Base-by-base conservation (phyloP, 176 grass and related monocot genomes). In the Tillandsia fasciculata region DNA sequence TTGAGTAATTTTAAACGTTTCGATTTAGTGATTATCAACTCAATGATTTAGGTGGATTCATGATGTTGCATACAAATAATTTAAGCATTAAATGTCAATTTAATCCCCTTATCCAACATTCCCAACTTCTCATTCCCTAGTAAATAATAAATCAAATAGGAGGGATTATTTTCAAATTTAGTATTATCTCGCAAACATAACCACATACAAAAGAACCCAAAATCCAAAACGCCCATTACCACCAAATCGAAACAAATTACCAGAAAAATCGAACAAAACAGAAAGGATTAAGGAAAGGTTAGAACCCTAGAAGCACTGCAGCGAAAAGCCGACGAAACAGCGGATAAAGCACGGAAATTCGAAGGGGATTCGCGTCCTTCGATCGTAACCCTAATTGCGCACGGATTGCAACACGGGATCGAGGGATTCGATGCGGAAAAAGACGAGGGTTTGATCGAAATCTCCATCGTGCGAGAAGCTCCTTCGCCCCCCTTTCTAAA, bases 261-360 rank as follows among this genome's bases (percentile, higher is more conserved):
- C 17, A 61, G 64, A 77, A 11, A n/a, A 59, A n/a, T 9, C 14
- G 57, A 26, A 14, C 12, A 63, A 74, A 24, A 49, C 54, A 12
- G 49, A 64, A 73, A 2, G 0, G 47, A 42, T 42, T 42, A 48
- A 10, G 18, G 14, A 3, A 13, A 65, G 14, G 18, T 2, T 49
- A 64, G 5, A 48, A 96, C 83, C 81, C 84, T 73, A 75, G 76
- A 50, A 15, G 76, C 73, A 76, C 73, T 74, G 52, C 72, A 73
- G 58, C 79, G 74, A 69, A 70, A 1, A n/a, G 15, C 18, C 12
- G 73, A 48, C 18, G 53, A 79, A 8, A 12, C 24, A 17, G 22
- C 71, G 22, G n/a, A 33, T 58, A 29, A 70, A 28, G 66, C 12
- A 7, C 9, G 68, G 11, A 50, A 74, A 52, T 14, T 64, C 47